phyloP scores from a whole-genome alignment of 2,329 filamentous ascomycete species.

The Aspergillus thermomutatus region DNA sequence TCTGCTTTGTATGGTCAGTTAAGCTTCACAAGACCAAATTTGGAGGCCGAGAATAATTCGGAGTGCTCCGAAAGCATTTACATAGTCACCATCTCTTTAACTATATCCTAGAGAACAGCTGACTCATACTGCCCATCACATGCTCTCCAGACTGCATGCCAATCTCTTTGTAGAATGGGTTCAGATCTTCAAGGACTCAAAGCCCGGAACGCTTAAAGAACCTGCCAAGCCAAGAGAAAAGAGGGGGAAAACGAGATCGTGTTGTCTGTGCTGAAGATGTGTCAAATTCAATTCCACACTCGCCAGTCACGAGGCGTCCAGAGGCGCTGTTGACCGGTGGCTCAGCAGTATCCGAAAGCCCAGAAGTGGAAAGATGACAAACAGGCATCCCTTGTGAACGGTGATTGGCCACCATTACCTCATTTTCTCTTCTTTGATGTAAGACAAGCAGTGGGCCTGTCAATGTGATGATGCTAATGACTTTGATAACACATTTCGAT shows the following conservation, averaged over 20 bases:
- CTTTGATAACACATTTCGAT: background rate
- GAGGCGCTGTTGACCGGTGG: background rate
- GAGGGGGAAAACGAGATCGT: slow-evolving; percentile 8
- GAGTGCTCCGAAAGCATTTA: background rate
- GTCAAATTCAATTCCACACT: slow-evolving; percentile 9
- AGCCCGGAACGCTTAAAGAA: slow-evolving; percentile 10
- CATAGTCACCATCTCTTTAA: background rate
- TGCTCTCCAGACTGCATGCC: slow-evolving; percentile 9
- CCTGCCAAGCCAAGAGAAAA: slow-evolving; percentile 13
- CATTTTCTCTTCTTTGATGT: background rate
- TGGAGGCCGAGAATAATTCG: background rate
- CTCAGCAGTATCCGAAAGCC: background rate
- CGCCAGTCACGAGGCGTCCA: slow-evolving; percentile 8
- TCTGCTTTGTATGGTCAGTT: background rate
- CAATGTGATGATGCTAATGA: background rate
- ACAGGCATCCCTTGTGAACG: background rate
- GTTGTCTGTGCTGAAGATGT: slow-evolving; percentile 16
- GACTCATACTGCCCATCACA: slow-evolving; percentile 7
- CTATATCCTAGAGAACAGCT: slow-evolving; percentile 6
- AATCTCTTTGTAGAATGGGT: slow-evolving; percentile 10
- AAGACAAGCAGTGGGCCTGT: background rate
- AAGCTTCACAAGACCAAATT: background rate
- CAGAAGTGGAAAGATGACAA: background rate
- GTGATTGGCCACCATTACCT: background rate
- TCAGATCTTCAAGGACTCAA: background rate